Evolutionary conservation across 306 rosid species (phyloP).

Genomic region (Vicia faba): DNA sequence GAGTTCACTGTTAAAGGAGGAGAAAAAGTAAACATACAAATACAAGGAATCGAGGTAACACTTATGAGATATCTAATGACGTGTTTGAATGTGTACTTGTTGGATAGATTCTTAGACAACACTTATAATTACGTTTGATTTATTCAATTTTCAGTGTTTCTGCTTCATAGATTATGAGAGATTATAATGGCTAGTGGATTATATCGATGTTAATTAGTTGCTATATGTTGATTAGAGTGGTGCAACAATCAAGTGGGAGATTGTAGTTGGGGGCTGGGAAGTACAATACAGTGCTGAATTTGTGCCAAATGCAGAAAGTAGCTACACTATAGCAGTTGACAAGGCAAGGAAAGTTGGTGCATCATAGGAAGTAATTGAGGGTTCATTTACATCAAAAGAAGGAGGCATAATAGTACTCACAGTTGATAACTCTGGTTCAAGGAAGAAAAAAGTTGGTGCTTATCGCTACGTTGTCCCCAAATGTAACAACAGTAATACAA

Average conservation of each 20-base stretch:
- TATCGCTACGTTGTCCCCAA: constrained; percentile 80
- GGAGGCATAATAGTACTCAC: constrained; percentile 80
- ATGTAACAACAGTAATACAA: constrained; percentile 37
- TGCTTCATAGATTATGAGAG: too few relatives aligned
- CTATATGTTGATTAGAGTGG: constrained; percentile 54
- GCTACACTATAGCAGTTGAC: constrained; percentile 84
- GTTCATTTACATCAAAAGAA: constrained; percentile 73
- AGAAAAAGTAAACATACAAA: constrained; percentile 93
- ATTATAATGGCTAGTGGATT: neutral
- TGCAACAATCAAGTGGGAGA: constrained; percentile 89
- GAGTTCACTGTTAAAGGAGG: constrained; percentile 90
- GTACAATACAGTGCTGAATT: constrained; percentile 92
- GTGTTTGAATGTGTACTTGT: too few relatives aligned
- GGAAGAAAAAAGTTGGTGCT: constrained; percentile 85
- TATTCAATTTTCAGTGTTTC: too few relatives aligned
- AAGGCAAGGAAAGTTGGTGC: constrained; percentile 65
- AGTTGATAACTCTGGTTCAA: constrained; percentile 78
- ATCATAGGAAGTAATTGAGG: constrained; percentile 74
- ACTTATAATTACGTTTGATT: too few relatives aligned
- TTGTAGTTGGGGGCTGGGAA: constrained; percentile 97
- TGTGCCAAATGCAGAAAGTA: constrained; percentile 66
- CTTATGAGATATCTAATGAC: too few relatives aligned
- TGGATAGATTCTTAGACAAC: too few relatives aligned
- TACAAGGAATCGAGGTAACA: constrained; percentile 89
- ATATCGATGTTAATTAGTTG: neutral